phyloP scores from a whole-genome alignment of 2,329 filamentous ascomycete genomes.

The Calonectria crousiana region DNA sequence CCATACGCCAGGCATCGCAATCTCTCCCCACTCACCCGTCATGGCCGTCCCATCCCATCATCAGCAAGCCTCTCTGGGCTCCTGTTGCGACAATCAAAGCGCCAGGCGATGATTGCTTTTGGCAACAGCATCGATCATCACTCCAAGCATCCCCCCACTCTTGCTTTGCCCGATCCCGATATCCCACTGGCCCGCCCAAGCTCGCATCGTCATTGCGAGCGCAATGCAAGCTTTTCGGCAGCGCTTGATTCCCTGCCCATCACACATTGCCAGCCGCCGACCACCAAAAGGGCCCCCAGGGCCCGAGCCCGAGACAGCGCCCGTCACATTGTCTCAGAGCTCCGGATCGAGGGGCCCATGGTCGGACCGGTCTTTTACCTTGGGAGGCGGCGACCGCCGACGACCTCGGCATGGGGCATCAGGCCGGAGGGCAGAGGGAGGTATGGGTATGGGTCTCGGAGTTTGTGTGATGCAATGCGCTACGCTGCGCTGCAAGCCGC shows the following conservation, averaged over 20 bases:
- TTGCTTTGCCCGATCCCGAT: neutral
- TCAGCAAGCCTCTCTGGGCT: neutral
- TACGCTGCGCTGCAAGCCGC: neutral
- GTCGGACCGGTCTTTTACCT: neutral
- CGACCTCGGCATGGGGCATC: neutral
- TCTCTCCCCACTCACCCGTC: conserved; percentile 13
- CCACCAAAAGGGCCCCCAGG: neutral
- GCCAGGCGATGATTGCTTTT: neutral
- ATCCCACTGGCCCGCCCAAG: neutral
- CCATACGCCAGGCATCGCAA: conserved; percentile 6
- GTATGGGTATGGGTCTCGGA: neutral
- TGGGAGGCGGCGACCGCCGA: conserved; percentile 1
- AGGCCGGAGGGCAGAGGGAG: neutral
- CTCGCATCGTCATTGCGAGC: neutral
- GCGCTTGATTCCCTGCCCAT: conserved; percentile 2
- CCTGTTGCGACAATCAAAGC: neutral
- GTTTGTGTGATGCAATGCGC: conserved; percentile 3
- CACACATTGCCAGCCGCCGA: neutral
- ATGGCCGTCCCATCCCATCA: neutral
- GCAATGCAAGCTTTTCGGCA: conserved; percentile 1
- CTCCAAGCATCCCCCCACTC: neutral
- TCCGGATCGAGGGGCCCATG: neutral
- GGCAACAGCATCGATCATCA: neutral
- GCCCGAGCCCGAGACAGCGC: conserved; percentile 14
- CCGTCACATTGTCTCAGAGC: conserved; percentile 22